Evolutionary conservation across 2,329 filamentous ascomycete species (phyloP).

Genomic region (Orbilia brochopaga): DNA sequence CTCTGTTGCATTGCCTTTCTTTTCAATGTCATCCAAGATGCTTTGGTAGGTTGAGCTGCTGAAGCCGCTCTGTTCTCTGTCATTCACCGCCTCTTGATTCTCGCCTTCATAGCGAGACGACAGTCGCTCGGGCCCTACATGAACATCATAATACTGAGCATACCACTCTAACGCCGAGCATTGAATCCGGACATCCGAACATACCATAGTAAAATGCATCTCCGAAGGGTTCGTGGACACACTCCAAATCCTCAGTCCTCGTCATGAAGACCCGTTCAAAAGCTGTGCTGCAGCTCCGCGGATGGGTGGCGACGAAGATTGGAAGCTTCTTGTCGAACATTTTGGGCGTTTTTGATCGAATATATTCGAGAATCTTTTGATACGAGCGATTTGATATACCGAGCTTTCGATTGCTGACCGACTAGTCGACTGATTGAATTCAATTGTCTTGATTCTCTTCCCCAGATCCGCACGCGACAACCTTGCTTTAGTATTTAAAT

Average conservation of each 20-base stretch:
- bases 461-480: background rate
- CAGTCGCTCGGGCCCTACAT: slow-evolving; percentile 72
- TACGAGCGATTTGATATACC: no score
- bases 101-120: slow-evolving; percentile 79
- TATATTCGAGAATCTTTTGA: no score
- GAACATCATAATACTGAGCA: background rate
- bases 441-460: no score
- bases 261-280: slow-evolving; percentile 99
- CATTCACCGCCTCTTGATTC: slow-evolving; percentile 56
- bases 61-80: slow-evolving; percentile 69
- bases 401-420: no score
- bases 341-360: no score
- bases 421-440: no score
- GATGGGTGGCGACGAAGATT: slow-evolving; percentile 92
- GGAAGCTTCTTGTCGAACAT: slow-evolving; percentile 58
- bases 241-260: slow-evolving; percentile 77
- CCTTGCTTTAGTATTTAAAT: no score
- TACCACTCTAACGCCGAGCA: background rate
- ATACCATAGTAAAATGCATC: slow-evolving; percentile 91
- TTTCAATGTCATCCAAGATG: slow-evolving; percentile 77
- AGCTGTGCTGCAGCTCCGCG: slow-evolving; percentile 91
- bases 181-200: background rate
- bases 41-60: slow-evolving; percentile 73
- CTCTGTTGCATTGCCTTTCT: slow-evolving; percentile 78
- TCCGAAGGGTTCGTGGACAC: slow-evolving; percentile 93